Base-by-base conservation (phyloP, 2,329 filamentous ascomycete genomes). In the Exophiala sp. region DNA sequence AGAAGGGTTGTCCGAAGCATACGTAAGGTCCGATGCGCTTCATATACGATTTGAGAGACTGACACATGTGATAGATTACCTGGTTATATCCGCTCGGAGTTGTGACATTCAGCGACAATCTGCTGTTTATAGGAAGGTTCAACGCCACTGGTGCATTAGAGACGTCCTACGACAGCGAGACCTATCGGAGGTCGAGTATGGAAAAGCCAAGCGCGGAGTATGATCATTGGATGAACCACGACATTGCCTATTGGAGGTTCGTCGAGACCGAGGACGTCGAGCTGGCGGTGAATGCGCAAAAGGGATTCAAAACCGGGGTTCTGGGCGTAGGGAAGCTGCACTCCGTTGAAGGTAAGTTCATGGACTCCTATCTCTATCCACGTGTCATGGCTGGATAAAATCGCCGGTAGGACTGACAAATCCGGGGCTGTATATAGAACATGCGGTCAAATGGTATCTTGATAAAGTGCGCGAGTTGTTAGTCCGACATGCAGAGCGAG, bases 391-490 rank as follows among this genome's bases (percentile, higher is more conserved):
- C 1, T 8, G 24, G 24, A 29, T 29, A 29, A 29, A 29, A 29
- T 29, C 24, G 24, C 24, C 24, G 24, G 24, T 29, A 29, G 7
- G 7, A 29, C 24, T 29, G 24, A 44, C 34, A 40, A 35, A 2
- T 42, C 32, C 41, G 41, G 41, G 14, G 16, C 35, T 35, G 12
- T 29, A 29, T 5, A 46, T 34, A 58, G 58, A 60, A 35, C 58
- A 60, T 36, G 58, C 58, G 10, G 58, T 60, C 12, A 60, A 58
- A 44, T 60, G 58, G 58, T 58, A 60, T 38, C 52, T 58, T n/a
- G 58, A 58, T 43, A 60, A 60, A 46, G 52, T 60, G 2, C 36
- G 49, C 24, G 42, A 42, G 14, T 38, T 51, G 9, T 29, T 60
- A 42, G 47, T 58, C 8, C 43, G 44, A 39, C 58, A 60, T 46